phyloP scores from a whole-genome alignment of 2,329 filamentous ascomycete species.

The Trichoderma sp. region DNA sequence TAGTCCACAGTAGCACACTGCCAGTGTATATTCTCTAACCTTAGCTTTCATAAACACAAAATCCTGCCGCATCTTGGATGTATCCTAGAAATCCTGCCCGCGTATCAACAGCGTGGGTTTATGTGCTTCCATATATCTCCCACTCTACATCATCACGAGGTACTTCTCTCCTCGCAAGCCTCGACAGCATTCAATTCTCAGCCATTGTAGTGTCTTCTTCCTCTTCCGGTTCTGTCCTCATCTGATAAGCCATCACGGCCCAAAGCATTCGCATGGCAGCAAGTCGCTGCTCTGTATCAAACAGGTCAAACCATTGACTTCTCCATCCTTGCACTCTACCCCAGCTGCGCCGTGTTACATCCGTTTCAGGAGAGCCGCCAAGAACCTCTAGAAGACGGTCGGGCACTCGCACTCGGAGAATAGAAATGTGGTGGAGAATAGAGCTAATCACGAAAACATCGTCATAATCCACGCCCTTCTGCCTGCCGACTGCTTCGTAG shows the following conservation, averaged over 20 bases:
- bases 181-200: constrained; percentile 25
- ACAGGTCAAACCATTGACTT: constrained; percentile 64
- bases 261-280: constrained; percentile 59
- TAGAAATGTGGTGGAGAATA: constrained; percentile 62
- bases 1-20: neutral
- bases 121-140: neutral
- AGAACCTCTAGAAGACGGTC: constrained; percentile 53
- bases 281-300: constrained; percentile 54
- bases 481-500: constrained; percentile 59
- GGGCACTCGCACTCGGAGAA: constrained; percentile 62
- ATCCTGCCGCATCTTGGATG: neutral
- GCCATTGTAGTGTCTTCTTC: constrained; percentile 33
- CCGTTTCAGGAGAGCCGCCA: constrained; percentile 46
- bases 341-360: constrained; percentile 46
- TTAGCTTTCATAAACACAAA: neutral
- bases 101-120: neutral
- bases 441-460: constrained; percentile 64
- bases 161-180: neutral
- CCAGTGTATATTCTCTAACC: neutral
- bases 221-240: constrained; percentile 45
- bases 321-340: constrained; percentile 57
- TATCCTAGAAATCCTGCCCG: neutral
- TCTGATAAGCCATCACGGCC: constrained; percentile 61
- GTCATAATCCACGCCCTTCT: constrained; percentile 51
- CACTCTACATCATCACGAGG: neutral